Evolutionary conservation across 805 yeast genomes (phyloP).

Genomic region (Yarrowia sp.): DNA sequence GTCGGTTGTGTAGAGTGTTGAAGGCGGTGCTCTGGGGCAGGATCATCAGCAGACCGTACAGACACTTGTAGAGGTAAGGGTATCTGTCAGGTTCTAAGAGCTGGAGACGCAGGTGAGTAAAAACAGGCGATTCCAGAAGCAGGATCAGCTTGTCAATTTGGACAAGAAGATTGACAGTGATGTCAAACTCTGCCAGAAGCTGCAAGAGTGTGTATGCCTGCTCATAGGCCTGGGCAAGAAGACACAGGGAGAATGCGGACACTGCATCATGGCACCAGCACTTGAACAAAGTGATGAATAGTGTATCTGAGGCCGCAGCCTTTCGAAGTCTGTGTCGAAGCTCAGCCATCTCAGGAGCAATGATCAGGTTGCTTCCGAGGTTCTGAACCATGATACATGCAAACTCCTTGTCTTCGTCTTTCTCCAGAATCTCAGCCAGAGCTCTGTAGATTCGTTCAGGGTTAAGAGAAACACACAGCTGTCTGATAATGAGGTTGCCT

Average conservation of each 20-base stretch:
- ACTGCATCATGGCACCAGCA: conserved; percentile 94
- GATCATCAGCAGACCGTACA: conserved; percentile 91
- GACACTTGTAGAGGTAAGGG: conserved; percentile 82
- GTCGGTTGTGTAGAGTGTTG: conserved; percentile 76
- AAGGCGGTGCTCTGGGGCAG: conserved; percentile 94
- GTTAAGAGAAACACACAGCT: conserved; percentile 78
- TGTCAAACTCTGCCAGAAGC: conserved; percentile 80
- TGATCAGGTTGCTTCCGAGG: conserved; percentile 80
- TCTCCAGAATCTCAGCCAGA: conserved; percentile 73
- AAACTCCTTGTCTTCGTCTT: conserved; percentile 69
- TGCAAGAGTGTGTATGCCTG: conserved; percentile 83
- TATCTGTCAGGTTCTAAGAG: conserved; percentile 84
- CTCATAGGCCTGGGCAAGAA: conserved; percentile 86
- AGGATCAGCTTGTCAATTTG: conserved; percentile 92
- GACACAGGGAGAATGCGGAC: conserved; percentile 82
- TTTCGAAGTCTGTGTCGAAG: conserved; percentile 72
- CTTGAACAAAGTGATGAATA: conserved; percentile 79
- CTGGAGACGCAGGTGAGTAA: conserved; percentile 84
- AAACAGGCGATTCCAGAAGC: conserved; percentile 88
- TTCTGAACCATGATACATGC: conserved; percentile 84
- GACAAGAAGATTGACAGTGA: conserved; percentile 76
- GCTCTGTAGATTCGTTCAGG: conserved; percentile 85
- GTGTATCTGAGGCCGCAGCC: conserved; percentile 42
- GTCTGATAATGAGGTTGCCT: conserved; percentile 84
- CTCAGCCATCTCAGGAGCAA: conserved; percentile 78